phyloP scores from a whole-genome alignment of 345 rosid species.

The Bruguiera gymnorhiza region DNA sequence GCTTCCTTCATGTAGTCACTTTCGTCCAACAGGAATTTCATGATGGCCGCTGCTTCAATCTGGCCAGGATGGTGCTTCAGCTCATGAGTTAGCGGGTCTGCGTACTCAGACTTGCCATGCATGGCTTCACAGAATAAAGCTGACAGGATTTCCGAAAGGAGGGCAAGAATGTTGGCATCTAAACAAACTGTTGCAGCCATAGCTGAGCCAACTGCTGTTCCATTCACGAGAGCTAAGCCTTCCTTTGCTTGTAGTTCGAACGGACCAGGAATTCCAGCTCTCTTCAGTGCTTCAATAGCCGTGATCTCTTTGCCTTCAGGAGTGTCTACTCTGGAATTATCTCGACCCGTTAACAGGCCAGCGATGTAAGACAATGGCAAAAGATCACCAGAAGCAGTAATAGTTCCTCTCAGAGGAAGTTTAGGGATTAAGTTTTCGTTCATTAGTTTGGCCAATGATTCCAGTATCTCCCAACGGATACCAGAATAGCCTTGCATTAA shows the following conservation, averaged over 20 bases:
- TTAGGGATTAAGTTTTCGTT: slow-evolving; percentile 40
- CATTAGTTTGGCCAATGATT: slow-evolving; percentile 37
- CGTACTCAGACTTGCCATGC: slow-evolving; percentile 48
- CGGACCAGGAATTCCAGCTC: slow-evolving; percentile 36
- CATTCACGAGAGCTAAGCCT: slow-evolving; percentile 51
- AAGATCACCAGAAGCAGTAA: slow-evolving; percentile 50
- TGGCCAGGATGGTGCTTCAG: slow-evolving; percentile 59
- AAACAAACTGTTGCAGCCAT: slow-evolving; percentile 51
- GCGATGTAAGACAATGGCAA: slow-evolving; percentile 53
- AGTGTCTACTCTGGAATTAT: slow-evolving; percentile 40
- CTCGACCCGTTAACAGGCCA: slow-evolving; percentile 44
- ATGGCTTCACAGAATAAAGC: slow-evolving; percentile 50
- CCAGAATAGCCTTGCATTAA: slow-evolving; percentile 55
- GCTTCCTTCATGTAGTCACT: slow-evolving; percentile 44
- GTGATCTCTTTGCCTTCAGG: slow-evolving; percentile 35
- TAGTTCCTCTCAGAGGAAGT: slow-evolving; percentile 51
- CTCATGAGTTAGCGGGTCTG: slow-evolving; percentile 42
- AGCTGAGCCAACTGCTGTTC: slow-evolving; percentile 55
- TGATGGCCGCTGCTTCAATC: slow-evolving; percentile 49
- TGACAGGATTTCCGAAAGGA: slow-evolving; percentile 36
- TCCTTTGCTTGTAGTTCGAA: slow-evolving; percentile 52
- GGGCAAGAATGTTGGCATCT: slow-evolving; percentile 47
- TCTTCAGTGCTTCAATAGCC: slow-evolving; percentile 34
- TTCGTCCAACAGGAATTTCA: slow-evolving; percentile 35
- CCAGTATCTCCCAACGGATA: slow-evolving; percentile 48